A percentile compares a stretch with the other conserved stretches of the same genome.
These are phyloP conservation scores for Ganoderma multipileum DNA, from an alignment of 1,284 basidiomycete genomes.

Conservation along the genomic window DNA sequence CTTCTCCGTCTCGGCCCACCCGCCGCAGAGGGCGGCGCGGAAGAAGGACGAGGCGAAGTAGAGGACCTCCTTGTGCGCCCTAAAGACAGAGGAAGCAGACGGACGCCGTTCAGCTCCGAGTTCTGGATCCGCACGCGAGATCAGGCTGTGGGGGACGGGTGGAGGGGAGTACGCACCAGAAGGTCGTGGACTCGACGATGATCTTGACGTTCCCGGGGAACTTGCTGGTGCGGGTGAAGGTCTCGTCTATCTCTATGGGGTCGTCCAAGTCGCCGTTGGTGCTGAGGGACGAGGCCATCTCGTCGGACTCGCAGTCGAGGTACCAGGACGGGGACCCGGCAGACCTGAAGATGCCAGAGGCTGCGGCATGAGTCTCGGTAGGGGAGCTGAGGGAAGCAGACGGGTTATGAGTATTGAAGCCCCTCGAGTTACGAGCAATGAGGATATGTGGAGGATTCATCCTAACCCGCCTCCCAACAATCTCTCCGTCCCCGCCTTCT, in stretches of 20 bases:
- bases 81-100: conserved; percentile 36
- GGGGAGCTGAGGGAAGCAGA: conserved; percentile 82
- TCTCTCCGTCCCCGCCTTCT: not conserved
- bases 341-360: conserved; percentile 80
- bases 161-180: conserved; percentile 63
- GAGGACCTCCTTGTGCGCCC: conserved; percentile 86
- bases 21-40: conserved; percentile 81
- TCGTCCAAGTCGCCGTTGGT: conserved; percentile 66
- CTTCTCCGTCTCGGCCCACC: conserved; percentile 75
- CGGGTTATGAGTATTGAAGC: conserved; percentile 62
- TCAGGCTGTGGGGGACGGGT: not conserved
- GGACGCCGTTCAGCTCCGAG: conserved; percentile 9
- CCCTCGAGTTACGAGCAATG: conserved; percentile 82
- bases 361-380: conserved; percentile 85
- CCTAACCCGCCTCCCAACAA: not conserved
- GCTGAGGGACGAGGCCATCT: conserved; percentile 69
- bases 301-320: conserved; percentile 72
- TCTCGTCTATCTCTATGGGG: conserved; percentile 76
- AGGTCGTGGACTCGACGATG: conserved; percentile 82
- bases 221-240: conserved; percentile 67
- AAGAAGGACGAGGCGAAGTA: conserved; percentile 89
- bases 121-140: not conserved
- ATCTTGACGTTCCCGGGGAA: conserved; percentile 86
- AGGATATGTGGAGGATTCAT: conserved; percentile 85
- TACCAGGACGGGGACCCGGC: conserved; percentile 79